A percentile compares a stretch with the other conserved stretches of the same genome.
Conservation (phyloP, 371 early-diverging fungal genomes). For the Mucor ambiguus region DNA sequence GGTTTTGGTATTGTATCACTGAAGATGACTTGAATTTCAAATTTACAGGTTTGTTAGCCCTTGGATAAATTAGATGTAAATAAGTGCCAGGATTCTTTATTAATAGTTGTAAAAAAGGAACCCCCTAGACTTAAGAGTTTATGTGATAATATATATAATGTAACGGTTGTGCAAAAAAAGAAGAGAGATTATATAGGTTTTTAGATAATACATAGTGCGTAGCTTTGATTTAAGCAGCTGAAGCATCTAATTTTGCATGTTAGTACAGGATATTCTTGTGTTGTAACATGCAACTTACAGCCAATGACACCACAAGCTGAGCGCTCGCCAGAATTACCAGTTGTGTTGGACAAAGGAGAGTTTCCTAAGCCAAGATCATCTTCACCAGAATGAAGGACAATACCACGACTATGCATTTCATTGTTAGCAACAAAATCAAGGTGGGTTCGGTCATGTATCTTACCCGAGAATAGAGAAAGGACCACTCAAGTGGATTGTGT, state of each 20-base stretch:
- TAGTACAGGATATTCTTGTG: no score
- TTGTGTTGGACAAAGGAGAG: constrained; percentile 75
- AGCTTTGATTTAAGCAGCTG: neutral
- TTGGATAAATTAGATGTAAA: neutral
- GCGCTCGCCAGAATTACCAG: constrained; percentile 88
- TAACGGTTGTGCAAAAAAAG: neutral
- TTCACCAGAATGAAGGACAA: constrained; percentile 82
- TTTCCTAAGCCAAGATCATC: constrained; percentile 86
- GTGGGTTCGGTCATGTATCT: neutral
- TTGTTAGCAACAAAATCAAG: neutral
- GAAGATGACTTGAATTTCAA: neutral
- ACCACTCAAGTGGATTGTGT: constrained; percentile 70
- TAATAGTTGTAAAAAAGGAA: neutral
- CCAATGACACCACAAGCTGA: constrained; percentile 92
- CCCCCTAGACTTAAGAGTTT: neutral
- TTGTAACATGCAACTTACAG: constrained; percentile 30
- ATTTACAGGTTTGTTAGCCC: neutral
- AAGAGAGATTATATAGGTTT: neutral
- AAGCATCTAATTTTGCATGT: neutral
- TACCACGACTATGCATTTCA: constrained; percentile 62
- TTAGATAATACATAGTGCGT: neutral
- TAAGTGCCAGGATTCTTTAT: neutral
- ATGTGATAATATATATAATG: neutral
- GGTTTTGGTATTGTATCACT: neutral
- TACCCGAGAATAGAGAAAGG: constrained; percentile 75